phyloP scores from a whole-genome alignment of 192 early-diverging fungal species.

The Umbelopsis ramanniana region DNA sequence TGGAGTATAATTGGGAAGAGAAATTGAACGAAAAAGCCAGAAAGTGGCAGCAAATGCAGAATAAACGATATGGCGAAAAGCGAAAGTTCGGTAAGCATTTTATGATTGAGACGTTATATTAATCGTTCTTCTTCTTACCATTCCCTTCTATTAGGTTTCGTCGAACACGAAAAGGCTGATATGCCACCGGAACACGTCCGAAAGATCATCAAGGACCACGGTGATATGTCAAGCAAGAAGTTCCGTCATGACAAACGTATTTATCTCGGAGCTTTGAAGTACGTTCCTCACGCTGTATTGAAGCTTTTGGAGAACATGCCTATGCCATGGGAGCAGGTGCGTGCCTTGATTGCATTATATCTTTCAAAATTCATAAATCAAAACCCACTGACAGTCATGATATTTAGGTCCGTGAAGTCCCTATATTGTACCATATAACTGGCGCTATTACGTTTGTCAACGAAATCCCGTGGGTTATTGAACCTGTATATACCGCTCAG shows the following conservation, averaged over 20 bases:
- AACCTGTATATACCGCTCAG: slow-evolving; percentile 97
- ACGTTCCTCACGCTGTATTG: slow-evolving; percentile 96
- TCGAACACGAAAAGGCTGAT: slow-evolving; percentile 91
- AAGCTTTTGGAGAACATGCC: slow-evolving; percentile 99
- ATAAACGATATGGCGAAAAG: slow-evolving; percentile 92
- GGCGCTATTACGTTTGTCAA: slow-evolving; percentile 99
- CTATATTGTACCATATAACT: slow-evolving; percentile 96
- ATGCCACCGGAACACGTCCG: slow-evolving; percentile 98
- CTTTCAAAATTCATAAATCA: slow-evolving; percentile 92
- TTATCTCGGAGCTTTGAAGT: slow-evolving; percentile 97
- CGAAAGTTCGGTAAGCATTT: slow-evolving; percentile 75
- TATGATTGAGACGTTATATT: neutral
- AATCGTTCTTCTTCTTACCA: neutral
- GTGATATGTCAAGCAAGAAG: slow-evolving; percentile 98
- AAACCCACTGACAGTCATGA: slow-evolving; percentile 88
- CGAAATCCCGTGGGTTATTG: slow-evolving; percentile 94
- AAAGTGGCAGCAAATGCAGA: slow-evolving; percentile 92
- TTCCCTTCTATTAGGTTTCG: slow-evolving; percentile 58
- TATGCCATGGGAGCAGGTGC: slow-evolving; percentile 99
- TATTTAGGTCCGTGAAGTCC: slow-evolving; percentile 94
- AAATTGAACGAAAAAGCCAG: slow-evolving; percentile 80
- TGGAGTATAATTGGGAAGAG: slow-evolving; percentile 53
- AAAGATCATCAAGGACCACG: slow-evolving; percentile 99
- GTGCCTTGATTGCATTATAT: slow-evolving; percentile 86
- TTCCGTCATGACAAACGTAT: slow-evolving; percentile 97